phyloP scores from a whole-genome alignment of 176 grass and related monocot species.

The Raddia guianensis region DNA sequence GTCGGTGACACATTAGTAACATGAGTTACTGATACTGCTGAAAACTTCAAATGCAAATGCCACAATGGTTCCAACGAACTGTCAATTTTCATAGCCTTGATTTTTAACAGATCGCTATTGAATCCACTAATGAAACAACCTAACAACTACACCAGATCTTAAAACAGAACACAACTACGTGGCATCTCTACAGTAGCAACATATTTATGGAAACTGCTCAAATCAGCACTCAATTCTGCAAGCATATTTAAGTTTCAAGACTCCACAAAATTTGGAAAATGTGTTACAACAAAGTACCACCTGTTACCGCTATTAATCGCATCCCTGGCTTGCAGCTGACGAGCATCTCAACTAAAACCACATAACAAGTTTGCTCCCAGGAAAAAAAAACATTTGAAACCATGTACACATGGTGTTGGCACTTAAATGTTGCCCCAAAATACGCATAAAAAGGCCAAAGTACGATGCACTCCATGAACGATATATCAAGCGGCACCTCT shows the following conservation, averaged over 20 bases:
- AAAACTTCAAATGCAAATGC: slow-evolving; percentile 3
- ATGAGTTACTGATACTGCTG: neutral
- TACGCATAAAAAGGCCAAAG: neutral
- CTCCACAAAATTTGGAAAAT: neutral
- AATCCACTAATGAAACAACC: neutral
- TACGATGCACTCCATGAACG: neutral
- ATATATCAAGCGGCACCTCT: neutral
- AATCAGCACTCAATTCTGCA: neutral
- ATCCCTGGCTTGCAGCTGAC: neutral
- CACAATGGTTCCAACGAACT: neutral
- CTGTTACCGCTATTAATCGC: neutral
- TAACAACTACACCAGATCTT: neutral
- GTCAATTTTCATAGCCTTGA: neutral
- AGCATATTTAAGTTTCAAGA: neutral
- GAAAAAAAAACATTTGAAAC: slow-evolving; percentile 1
- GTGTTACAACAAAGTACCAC: neutral
- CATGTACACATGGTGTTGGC: neutral
- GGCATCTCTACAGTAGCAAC: neutral
- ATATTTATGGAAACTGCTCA: neutral
- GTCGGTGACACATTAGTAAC: neutral
- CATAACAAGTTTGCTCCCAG: neutral
- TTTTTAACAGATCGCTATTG: neutral
- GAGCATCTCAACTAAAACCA: neutral
- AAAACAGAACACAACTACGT: neutral
- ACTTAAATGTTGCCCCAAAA: slow-evolving; percentile 19